These are phyloP conservation scores for Raphanus raphanistrum DNA, from an alignment of 345 rosid species.

Conservation along the genomic window DNA sequence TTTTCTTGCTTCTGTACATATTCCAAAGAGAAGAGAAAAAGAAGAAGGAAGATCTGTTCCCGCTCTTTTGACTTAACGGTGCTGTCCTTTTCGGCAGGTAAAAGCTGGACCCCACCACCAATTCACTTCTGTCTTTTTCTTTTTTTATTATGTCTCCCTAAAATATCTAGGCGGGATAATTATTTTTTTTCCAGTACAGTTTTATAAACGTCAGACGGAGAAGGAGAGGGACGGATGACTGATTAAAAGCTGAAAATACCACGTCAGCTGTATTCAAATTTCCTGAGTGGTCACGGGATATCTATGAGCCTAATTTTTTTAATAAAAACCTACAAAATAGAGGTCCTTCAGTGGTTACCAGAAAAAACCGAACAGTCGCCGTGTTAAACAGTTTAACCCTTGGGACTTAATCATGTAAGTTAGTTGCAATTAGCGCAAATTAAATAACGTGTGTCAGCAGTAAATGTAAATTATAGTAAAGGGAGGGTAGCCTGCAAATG, in stretches of 20 bases:
- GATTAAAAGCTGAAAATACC: constrained; percentile 24
- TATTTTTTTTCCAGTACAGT: background rate
- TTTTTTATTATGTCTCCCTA: background rate
- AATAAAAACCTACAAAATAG: constrained; percentile 7
- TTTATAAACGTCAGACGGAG: constrained; percentile 15
- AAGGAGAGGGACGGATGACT: constrained; percentile 31
- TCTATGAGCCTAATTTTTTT: constrained; percentile 16
- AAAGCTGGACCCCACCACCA: constrained; percentile 35
- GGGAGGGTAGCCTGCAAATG: background rate
- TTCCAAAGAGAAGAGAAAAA: background rate
- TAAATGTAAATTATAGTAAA: background rate
- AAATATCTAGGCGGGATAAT: constrained; percentile 29
- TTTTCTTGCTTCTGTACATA: constrained; percentile 4
- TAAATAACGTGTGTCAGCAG: background rate
- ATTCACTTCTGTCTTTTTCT: constrained; percentile 3
- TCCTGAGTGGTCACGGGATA: constrained; percentile 39
- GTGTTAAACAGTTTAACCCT: background rate
- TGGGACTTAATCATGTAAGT: background rate
- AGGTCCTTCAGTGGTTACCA: constrained; percentile 32
- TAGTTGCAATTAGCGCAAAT: background rate
- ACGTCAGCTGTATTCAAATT: constrained; percentile 31
- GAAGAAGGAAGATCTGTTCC: constrained; percentile 39
- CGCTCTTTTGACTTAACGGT: constrained; percentile 45
- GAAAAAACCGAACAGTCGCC: constrained; percentile 23
- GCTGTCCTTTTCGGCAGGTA: constrained; percentile 42